phyloP scores from a whole-genome alignment of 2,329 filamentous ascomycete species.

The Xylariaceae sp. region DNA sequence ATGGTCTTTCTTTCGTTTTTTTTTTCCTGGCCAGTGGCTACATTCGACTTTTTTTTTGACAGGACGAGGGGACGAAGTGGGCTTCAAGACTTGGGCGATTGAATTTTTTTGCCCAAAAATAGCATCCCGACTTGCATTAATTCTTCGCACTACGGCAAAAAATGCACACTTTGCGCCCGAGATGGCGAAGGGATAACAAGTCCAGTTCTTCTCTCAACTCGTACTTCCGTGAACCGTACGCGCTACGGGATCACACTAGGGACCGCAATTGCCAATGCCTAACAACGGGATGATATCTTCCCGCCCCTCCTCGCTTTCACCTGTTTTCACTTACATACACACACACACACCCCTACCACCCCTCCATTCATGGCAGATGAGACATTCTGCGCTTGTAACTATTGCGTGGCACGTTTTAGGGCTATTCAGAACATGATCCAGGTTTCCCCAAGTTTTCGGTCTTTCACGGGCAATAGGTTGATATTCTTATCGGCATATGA shows the following conservation, averaged over 20 bases:
- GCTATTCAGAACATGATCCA: constrained; percentile 11
- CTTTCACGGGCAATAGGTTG: constrained; percentile 7
- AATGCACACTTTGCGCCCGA: no score
- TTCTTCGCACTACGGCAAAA: no score
- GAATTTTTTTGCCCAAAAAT: neutral
- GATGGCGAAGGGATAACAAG: no score
- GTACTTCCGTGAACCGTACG: no score
- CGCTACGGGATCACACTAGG: no score
- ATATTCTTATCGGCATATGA: constrained; percentile 12
- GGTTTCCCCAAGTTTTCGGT: constrained; percentile 1
- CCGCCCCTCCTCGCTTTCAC: neutral
- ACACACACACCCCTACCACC: neutral
- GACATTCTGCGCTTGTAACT: constrained; percentile 2
- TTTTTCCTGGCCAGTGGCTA: no score
- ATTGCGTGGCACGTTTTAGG: constrained; percentile 8
- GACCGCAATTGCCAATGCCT: no score
- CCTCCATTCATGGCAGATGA: constrained; percentile 4
- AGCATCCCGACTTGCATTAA: neutral
- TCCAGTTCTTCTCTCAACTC: no score
- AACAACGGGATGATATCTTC: neutral
- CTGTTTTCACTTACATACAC: no score
- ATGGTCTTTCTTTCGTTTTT: no score
- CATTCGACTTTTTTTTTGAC: neutral
- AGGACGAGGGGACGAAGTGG: neutral
- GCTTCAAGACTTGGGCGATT: neutral